These are phyloP conservation scores for Drechslerella dactyloides DNA, from an alignment of 2,329 filamentous ascomycete genomes.

Conservation along the genomic window DNA sequence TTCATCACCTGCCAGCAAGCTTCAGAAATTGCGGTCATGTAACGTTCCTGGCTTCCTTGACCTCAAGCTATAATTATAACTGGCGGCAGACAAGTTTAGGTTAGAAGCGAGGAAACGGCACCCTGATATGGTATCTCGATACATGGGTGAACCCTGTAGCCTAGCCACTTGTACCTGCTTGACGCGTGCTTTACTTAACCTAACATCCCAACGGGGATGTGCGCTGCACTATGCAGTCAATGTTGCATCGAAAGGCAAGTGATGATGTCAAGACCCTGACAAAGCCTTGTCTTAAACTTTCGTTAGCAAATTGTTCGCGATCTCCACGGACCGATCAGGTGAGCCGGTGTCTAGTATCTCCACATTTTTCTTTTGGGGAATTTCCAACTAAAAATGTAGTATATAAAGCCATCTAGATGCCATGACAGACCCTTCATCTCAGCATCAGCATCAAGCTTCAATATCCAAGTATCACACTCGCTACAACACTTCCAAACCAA, in stretches of 20 bases:
- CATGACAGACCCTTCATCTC: not conserved
- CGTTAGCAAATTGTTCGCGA: constrained; percentile 8
- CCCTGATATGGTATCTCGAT: constrained; percentile 8
- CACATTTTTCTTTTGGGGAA: not conserved
- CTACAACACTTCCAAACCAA: not conserved
- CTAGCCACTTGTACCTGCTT: constrained; percentile 2
- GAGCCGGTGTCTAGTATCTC: not conserved
- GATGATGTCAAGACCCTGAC: constrained; percentile 40
- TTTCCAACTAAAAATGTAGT: constrained; percentile 12
- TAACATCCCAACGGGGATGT: not conserved
- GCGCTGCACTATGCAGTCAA: constrained; percentile 14
- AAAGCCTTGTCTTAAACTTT: constrained; percentile 18
- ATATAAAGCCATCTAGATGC: constrained; percentile 24
- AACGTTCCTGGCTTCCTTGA: constrained; percentile 12
- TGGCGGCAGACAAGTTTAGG: constrained; percentile 12
- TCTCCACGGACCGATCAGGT: not conserved
- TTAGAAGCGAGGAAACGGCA: not conserved
- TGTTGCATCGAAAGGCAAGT: constrained; percentile 40
- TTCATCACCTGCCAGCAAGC: constrained; percentile 30
- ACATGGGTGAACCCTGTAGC: constrained; percentile 13
- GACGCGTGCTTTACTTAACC: not conserved
- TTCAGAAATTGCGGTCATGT: constrained; percentile 15
- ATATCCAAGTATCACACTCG: constrained; percentile 2
- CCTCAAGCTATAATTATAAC: not conserved
- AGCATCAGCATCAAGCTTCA: constrained; percentile 29